Evolutionary conservation across 805 yeast species (phyloP), one percentile per base, ranked within the genome.

Genomic region (Kuraishia borneana): DNA sequence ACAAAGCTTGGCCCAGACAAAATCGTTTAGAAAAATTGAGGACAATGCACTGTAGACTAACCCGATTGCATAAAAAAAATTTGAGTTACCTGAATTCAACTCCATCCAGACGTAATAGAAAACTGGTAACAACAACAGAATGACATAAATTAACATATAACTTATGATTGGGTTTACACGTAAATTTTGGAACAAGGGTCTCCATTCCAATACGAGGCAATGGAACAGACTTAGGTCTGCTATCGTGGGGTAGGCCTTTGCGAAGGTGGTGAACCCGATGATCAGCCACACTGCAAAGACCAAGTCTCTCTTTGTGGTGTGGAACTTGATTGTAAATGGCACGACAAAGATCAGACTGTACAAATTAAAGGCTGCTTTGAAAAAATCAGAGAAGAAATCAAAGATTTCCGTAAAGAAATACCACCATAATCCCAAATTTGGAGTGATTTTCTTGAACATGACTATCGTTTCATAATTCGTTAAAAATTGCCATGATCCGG

Each of bases 351-450:
- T 59, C 14, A 75, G 61, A 12, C 76, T 56, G 56, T 77, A 85
- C 31, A 88, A 48, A 47, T 87, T 88, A 73, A 88, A 92, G 16
- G 87, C 78, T 8, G 85, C 76, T 26, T 78, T 60, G 63, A 83
- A 92, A 48, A 92, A 87, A 16, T 83, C 76, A 20, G 79, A 69
- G 65, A 89, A 92, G 50, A 76, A 82, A 36, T 81, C 92, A 58
- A 92, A 92, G 74, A 92, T 83, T 56, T 92, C 98, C 28, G 89
- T 82, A 63, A 92, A 92, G 47, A 88, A 76, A 60, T 92, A 92
- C 99, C 99, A 92, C 99, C 99, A 92, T 16, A 92, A 62, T 1
- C 98, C 98, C 43, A 92, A 54, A 56, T 92, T 92, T 19, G 98
- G 98, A 4, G 77, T 66, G 40, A 87, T 73, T 42, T 84, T 88